phyloP scores from a whole-genome alignment of 306 rosid genomes.

The Trifolium fragiferum region DNA sequence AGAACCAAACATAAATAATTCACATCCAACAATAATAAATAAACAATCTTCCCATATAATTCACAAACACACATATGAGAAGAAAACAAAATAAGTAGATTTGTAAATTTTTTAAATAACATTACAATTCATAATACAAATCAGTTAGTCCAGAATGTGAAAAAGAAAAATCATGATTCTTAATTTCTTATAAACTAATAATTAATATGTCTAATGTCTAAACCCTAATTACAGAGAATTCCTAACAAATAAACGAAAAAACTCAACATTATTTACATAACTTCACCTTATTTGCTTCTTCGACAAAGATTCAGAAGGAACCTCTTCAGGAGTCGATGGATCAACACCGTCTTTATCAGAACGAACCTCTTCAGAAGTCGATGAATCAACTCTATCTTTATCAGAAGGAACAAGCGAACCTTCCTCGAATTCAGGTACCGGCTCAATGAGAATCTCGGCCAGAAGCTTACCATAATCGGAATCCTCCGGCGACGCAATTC shows the following conservation, averaged over 20 bases:
- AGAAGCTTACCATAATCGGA: slow-evolving; percentile 45
- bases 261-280: not conserved
- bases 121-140: too few relatives aligned
- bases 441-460: slow-evolving; percentile 53
- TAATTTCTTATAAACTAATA: too few relatives aligned
- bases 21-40: too few relatives aligned
- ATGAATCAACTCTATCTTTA: slow-evolving; percentile 40
- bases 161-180: too few relatives aligned
- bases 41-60: not conserved
- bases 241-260: not conserved
- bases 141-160: too few relatives aligned
- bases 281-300: slow-evolving; percentile 68
- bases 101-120: not conserved
- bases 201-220: too few relatives aligned
- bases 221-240: too few relatives aligned
- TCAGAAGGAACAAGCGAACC: slow-evolving; percentile 40
- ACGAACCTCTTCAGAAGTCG: slow-evolving; percentile 43
- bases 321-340: slow-evolving; percentile 41
- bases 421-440: slow-evolving; percentile 39
- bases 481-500: slow-evolving; percentile 34
- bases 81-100: not conserved
- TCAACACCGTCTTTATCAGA: slow-evolving; percentile 47
- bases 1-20: too few relatives aligned
- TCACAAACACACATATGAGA: not conserved
- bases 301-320: slow-evolving; percentile 52